These are phyloP conservation scores for Straminergon stramineum DNA, from an alignment of 225 moss, liverwort and hornwort species.

Conservation along the genomic window DNA sequence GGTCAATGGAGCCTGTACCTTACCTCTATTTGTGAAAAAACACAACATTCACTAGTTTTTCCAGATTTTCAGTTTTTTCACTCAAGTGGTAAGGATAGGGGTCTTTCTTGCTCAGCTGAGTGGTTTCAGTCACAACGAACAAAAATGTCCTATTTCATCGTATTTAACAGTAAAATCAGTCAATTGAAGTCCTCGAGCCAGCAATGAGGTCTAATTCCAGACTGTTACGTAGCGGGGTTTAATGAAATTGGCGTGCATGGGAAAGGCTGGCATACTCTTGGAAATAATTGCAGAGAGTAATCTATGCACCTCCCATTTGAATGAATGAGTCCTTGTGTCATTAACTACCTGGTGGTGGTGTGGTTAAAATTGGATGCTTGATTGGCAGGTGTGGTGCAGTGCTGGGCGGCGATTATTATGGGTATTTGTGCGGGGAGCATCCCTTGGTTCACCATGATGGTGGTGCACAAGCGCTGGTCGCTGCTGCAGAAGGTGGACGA, in stretches of 20 bases:
- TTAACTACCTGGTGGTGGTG: not conserved
- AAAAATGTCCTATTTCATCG: not conserved
- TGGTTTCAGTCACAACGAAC: not conserved
- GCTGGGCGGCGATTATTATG: constrained; percentile 54
- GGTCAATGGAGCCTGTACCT: not conserved
- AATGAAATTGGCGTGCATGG: not conserved
- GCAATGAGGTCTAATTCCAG: not conserved
- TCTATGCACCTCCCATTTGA: not conserved
- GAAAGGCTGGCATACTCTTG: not conserved
- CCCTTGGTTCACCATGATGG: constrained; percentile 60
- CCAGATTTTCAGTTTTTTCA: not conserved
- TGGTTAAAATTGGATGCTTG: not conserved
- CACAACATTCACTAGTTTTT: not conserved
- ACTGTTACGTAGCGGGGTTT: not conserved
- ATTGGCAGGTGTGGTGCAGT: constrained; percentile 36
- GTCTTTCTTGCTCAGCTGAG: not conserved
- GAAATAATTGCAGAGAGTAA: not conserved
- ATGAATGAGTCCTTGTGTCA: not conserved
- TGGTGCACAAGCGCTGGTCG: constrained; percentile 48
- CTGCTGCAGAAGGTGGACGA: constrained; percentile 47
- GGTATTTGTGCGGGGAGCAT: constrained; percentile 39
- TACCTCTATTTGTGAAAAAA: not conserved
- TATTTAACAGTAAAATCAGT: not conserved
- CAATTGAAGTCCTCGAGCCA: not conserved
- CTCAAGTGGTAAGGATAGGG: not conserved